Base-by-base conservation (phyloP, 306 rosid genomes). In the Ziziphus jujuba region DNA sequence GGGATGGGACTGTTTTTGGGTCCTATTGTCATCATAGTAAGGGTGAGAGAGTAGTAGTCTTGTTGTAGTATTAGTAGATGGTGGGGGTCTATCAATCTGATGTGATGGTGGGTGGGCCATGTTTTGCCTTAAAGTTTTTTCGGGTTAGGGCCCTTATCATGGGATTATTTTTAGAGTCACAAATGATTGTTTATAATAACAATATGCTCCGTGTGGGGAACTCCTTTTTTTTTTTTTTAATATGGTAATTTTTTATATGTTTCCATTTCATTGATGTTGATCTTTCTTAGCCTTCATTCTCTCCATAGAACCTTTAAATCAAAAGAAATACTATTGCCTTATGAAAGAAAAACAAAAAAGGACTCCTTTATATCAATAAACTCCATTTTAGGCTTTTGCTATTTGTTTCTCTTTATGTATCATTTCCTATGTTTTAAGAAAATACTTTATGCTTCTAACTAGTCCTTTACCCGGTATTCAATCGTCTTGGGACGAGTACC, bases 51-150 rank as follows among this genome's bases (percentile, higher is more conserved):
- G 19, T 19, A 9, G 56, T 67, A 53, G 72, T 63, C 36, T 58
- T 25, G 23, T 56, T 53, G 34, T 14, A 58, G 67, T 61, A 61
- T 58, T n/a, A 59, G 80, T 34, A 12, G 85, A 73, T 78, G 87
- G 90, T 80, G 89, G 89, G 84, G 73, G 68, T 76, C 82, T 74
- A 73, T 89, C 92, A 80, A 53, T 20, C 72, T 76, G 92, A 89
- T 73, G 78, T 82, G 95, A 89, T 78, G 52, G 85, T 35, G 40
- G 65, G 14, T 59, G 38, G 77, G 77, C 22, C 84, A 73, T 44
- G 1, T 56, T 9, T 67, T 52, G 43, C 51, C 33, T 44, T 47
- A 48, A 67, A 36, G 60, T 17, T 33, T 43, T 38, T 23, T 61
- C 24, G 60, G 38, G 33, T 61, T 59, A 69, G 78, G 71, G 38